phyloP scores from a whole-genome alignment of 75 land plant species.

The Pseudotsuga menziesii region DNA sequence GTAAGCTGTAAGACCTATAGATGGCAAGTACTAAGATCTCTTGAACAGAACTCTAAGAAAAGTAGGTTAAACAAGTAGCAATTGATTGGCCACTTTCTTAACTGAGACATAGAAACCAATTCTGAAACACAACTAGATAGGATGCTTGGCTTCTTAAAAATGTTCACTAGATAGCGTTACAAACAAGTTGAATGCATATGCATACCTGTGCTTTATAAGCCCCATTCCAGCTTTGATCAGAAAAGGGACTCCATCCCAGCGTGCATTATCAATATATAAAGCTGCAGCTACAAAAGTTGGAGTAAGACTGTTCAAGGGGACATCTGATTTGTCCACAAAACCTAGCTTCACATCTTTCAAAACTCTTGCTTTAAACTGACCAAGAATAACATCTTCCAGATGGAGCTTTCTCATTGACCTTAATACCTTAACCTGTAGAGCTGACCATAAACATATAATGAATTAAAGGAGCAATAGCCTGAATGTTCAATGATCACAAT shows the following conservation, averaged over 20 bases:
- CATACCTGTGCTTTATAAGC: constrained; percentile 60
- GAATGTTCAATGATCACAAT: background rate
- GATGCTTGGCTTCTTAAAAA: background rate
- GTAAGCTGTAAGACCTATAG: too few species aligned
- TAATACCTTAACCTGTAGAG: constrained; percentile 69
- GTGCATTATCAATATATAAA: constrained; percentile 78
- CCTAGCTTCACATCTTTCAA: constrained; percentile 38
- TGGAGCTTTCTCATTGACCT: constrained; percentile 61
- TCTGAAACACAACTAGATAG: background rate
- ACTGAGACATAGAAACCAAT: background rate
- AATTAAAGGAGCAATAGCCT: background rate
- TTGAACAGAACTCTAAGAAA: background rate
- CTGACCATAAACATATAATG: constrained; percentile 4
- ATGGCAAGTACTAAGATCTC: too few species aligned
- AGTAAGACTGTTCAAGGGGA: constrained; percentile 34
- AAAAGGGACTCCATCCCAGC: constrained; percentile 96
- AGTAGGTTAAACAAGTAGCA: background rate
- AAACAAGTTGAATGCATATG: background rate
- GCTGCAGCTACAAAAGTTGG: constrained; percentile 87
- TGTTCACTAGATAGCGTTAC: background rate
- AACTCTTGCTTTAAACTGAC: constrained; percentile 64
- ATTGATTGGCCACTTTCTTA: background rate
- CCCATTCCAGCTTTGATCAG: constrained; percentile 77
- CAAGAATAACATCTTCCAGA: constrained; percentile 56
- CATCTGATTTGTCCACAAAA: constrained; percentile 25